phyloP scores from a whole-genome alignment of 2,329 filamentous ascomycete species.

The Talaromyces sp. region DNA sequence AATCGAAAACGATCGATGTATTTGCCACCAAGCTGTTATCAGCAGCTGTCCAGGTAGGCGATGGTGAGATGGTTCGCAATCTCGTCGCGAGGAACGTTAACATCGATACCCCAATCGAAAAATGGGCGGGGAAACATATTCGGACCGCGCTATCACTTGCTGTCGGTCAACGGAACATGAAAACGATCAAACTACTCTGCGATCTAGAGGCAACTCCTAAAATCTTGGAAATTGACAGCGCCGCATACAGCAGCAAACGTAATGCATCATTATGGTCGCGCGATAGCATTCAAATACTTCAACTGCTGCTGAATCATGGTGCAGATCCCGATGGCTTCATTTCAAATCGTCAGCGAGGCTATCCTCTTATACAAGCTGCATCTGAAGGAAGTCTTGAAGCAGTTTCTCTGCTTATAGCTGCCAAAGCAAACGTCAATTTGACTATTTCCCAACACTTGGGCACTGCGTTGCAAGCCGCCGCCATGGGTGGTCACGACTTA shows the following conservation, averaged over 20 bases:
- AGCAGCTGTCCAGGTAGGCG: not conserved
- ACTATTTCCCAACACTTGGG: not conserved
- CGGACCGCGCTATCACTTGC: not conserved
- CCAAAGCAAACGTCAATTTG: not conserved
- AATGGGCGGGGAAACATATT: no score
- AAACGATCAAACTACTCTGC: not conserved
- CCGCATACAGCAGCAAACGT: not conserved
- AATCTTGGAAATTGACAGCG: not conserved
- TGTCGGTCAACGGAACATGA: not conserved
- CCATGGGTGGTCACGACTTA: not conserved
- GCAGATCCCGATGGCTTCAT: not conserved
- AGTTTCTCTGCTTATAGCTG: not conserved
- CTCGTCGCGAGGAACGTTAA: not conserved
- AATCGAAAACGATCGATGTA: not conserved
- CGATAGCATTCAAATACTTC: not conserved
- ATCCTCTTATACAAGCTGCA: not conserved
- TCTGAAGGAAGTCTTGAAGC: not conserved
- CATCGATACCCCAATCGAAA: not conserved
- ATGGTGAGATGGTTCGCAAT: not conserved
- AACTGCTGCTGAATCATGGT: not conserved
- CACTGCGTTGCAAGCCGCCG: not conserved
- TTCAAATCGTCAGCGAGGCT: not conserved
- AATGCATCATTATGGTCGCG: not conserved
- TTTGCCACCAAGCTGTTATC: not conserved
- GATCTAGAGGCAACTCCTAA: not conserved